Base-by-base conservation (phyloP, 805 yeast genomes). In the Myxozyma geophila region DNA sequence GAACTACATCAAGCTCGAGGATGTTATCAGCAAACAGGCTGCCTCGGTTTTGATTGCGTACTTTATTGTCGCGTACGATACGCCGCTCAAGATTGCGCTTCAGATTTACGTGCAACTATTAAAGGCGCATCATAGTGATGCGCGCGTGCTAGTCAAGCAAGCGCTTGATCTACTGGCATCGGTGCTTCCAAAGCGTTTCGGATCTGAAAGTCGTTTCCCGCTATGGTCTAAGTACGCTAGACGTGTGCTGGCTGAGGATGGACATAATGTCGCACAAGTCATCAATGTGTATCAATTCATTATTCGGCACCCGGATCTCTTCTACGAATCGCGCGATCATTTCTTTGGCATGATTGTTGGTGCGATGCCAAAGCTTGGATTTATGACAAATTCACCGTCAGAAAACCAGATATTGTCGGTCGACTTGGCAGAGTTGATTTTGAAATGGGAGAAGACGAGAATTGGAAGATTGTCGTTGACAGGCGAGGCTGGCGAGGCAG, bases 221-320 rank as follows among this genome's bases (percentile, higher is more conserved):
- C 78, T 82, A 64, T 95, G 98, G 98, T 83, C 95, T 57, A 92
- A 90, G 69, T 92, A 97, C 92, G 96, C 97, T 0, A 86, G 98
- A 68, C 82, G 98, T 58, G 95, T 93, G 1, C 80, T 95, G 13
- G 87, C 92, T 1, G 98, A 96, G 73, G 96, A 92, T 72, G 93
- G 95, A 0, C 89, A 87, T 73, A 91, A 86, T 71, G 92, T 91
- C 2, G 85, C 87, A 1, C 97, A 91, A 72, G 97, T 92, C 44
- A 79, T 90, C 64, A 89, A 90, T 64, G 89, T 95, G 12, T 95
- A 91, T 70, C 96, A 91, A 72, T 91, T 93, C 70, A 85, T 95
- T 75, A 90, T 90, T 40, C 88, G 87, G 56, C 96, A 95, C 70
- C 85, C 96, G 0, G 93, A 88, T 63, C 77, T 91, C 57, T 95